phyloP scores from a whole-genome alignment of 2,329 filamentous ascomycete genomes.

The Penicillium sp. region DNA sequence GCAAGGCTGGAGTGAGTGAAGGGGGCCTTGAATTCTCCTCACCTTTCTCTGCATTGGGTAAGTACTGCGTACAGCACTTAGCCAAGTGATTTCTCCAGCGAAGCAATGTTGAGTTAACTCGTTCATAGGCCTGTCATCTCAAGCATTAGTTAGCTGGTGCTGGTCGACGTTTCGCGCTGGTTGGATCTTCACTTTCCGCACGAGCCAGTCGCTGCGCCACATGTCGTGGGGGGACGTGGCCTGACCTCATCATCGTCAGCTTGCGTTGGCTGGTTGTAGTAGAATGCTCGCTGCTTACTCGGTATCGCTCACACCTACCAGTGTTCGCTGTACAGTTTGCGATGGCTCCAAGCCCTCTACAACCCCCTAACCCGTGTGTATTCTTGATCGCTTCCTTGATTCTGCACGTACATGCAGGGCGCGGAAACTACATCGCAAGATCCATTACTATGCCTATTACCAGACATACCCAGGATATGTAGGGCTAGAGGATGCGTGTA shows the following conservation, averaged over 20 bases:
- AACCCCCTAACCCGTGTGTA: neutral
- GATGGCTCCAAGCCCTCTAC: neutral
- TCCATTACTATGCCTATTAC: neutral
- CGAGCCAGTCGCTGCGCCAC: slow-evolving; percentile 2
- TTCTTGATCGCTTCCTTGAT: neutral
- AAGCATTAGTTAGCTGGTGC: neutral
- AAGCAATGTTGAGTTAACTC: no score
- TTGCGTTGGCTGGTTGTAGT: neutral
- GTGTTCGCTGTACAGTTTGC: neutral
- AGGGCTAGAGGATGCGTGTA: neutral
- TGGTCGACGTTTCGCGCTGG: neutral
- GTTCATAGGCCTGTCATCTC: no score
- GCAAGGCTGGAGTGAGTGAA: slow-evolving; percentile 6
- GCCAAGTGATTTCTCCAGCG: neutral
- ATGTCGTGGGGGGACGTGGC: neutral
- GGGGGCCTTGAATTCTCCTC: neutral
- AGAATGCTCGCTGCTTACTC: neutral
- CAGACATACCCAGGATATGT: no score
- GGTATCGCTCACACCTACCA: no score
- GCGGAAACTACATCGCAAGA: neutral
- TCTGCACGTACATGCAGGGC: neutral
- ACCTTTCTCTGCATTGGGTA: neutral
- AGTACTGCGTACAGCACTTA: neutral
- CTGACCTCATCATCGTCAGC: neutral
- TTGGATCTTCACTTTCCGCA: neutral